Evolutionary conservation across 352 stramenopile genomes (phyloP).

Genomic region (Elongisporangium prolatum): DNA sequence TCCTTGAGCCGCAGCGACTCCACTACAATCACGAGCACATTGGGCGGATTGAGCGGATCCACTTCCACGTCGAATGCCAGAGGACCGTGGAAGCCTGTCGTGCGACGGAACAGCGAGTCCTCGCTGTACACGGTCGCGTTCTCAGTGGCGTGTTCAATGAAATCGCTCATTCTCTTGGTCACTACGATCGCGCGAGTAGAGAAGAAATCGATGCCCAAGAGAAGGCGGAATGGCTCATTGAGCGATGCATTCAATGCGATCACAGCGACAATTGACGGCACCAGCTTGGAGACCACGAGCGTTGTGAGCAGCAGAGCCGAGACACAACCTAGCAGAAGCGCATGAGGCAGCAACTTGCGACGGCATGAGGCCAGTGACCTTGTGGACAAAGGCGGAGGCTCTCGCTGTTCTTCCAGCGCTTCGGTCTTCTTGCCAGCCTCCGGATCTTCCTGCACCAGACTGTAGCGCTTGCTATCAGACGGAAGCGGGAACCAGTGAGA

Average conservation of each 20-base stretch:
- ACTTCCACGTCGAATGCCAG: conserved; percentile 52
- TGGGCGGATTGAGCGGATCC: conserved; percentile 30
- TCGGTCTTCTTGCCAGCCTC: no score
- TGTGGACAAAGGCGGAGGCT: no score
- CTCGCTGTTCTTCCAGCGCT: no score
- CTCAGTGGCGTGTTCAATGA: conserved; percentile 49
- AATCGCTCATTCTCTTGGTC: conserved; percentile 20
- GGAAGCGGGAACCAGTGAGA: no score
- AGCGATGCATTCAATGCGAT: conserved; percentile 54
- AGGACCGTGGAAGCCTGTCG: conserved; percentile 39
- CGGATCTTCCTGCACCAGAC: no score
- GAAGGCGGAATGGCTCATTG: conserved; percentile 34
- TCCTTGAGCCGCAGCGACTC: conserved; percentile 63
- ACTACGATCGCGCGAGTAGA: conserved; percentile 7
- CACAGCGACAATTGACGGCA: conserved; percentile 45
- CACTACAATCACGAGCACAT: conserved; percentile 61
- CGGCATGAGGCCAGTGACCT: no score
- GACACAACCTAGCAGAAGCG: conserved; percentile 9
- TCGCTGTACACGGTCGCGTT: conserved; percentile 27
- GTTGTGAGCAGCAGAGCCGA: conserved; percentile 15
- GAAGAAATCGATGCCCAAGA: conserved; percentile 24
- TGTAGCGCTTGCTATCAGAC: no score
- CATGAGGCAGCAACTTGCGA: neutral
- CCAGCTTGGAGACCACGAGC: conserved; percentile 16
- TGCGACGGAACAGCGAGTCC: conserved; percentile 42